Evolutionary conservation across 179 eudicot species (phyloP), one percentile per base, ranked within the genome.

Genomic region (Silene vulgaris): DNA sequence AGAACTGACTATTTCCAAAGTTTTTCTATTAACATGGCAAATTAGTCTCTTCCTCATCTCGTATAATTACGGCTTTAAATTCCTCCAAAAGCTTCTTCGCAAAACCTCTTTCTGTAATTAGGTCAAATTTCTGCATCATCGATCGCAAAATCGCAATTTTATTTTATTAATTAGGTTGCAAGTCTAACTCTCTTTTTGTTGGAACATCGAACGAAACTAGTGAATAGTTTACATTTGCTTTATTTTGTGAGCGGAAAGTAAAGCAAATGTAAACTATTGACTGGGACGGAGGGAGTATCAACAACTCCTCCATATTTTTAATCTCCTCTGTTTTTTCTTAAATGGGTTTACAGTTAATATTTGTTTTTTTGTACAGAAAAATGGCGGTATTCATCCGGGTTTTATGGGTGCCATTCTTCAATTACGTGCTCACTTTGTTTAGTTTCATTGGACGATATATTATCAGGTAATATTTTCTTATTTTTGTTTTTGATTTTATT

Each of bases 121-220:
- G 90, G 86, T 90, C 89, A 81, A 78, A 81, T 82, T 79, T 89
- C 88, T 67, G 40, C 79, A 56, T 80, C 21, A 37, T 37, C 9
- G 0, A 29, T 17, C 19, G 20, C 45, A 29, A 17, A 68, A 60
- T 74, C 23, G 4, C 23, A 4, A 21, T 17, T 23, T 21, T 19
- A 2, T 76, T 26, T n/a, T 28, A 23, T 7, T 11, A 64, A 28
- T 12, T 72, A 76, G 87, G 81, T 86, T 19, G 52, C 1, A 26
- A 59, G 86, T 85, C 87, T 14, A 35, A 43, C 13, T 72, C 54
- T 70, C 26, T 32, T 84, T 67, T 32, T 1, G 52, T 17, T 23
- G 17, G 0, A 73, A 19, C 9, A 45, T 83, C 85, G 89, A 78
- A 80, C 75, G 45, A 5, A 8, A 57, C 52, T 61, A 74, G 43